Conservation (phyloP, 306 rosid species). For the Hippophae gyantsensis region DNA sequence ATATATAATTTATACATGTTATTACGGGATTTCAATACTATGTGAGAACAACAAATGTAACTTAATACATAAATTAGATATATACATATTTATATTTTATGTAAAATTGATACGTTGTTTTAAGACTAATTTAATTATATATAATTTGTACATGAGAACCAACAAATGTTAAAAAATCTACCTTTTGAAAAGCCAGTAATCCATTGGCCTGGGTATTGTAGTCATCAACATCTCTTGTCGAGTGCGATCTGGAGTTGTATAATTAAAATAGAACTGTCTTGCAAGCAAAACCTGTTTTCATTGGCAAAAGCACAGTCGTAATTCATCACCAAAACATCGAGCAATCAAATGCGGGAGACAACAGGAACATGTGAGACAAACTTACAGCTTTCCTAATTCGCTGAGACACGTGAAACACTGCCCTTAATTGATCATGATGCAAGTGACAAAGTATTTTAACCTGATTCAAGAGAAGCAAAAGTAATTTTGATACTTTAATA, state of each 20-base stretch:
- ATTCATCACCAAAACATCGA: not conserved
- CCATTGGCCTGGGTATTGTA: slow-evolving; percentile 64
- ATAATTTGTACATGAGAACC: too few relatives aligned
- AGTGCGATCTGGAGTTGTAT: slow-evolving; percentile 86
- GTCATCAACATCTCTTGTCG: slow-evolving; percentile 64
- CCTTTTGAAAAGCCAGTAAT: slow-evolving; percentile 79
- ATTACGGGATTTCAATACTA: too few relatives aligned
- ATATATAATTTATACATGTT: too few relatives aligned
- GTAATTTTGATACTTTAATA: not conserved
- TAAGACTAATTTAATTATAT: too few relatives aligned
- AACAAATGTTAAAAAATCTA: slow-evolving; percentile 15
- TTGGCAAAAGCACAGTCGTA: not conserved
- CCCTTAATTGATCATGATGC: slow-evolving; percentile 89
- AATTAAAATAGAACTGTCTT: slow-evolving; percentile 79
- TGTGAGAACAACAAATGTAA: too few relatives aligned
- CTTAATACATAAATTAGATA: too few relatives aligned
- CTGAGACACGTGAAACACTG: slow-evolving; percentile 83
- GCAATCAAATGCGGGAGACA: not conserved
- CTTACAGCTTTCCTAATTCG: slow-evolving; percentile 81
- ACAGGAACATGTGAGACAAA: slow-evolving; percentile 11
- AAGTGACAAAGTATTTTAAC: slow-evolving; percentile 77
- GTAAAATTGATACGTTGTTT: too few relatives aligned
- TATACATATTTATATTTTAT: too few relatives aligned
- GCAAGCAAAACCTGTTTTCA: slow-evolving; percentile 56
- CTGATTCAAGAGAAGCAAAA: slow-evolving; percentile 27